Evolutionary conservation across 176 grass and related monocot genomes (phyloP).

Genomic region (Alopecurus myosuroides): DNA sequence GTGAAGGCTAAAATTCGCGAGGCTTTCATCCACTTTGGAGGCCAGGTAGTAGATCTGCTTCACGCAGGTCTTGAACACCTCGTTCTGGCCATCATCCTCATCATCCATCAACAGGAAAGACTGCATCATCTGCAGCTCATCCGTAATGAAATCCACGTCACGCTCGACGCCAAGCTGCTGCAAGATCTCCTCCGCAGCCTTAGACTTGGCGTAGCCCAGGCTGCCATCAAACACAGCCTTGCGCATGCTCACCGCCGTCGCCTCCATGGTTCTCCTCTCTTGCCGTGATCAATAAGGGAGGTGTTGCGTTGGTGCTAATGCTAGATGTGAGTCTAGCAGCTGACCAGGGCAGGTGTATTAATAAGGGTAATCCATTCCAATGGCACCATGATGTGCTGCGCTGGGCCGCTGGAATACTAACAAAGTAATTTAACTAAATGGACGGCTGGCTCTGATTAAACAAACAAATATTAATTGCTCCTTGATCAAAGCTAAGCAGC

Average conservation of each 20-base stretch:
- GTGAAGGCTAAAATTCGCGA: background rate
- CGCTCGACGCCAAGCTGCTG: constrained; percentile 17
- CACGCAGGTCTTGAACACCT: background rate
- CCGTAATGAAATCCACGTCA: constrained; percentile 13
- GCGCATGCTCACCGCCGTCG: background rate
- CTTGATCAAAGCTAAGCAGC: background rate
- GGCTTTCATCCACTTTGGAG: constrained; percentile 16
- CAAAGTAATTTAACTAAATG: background rate
- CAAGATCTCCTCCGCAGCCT: background rate
- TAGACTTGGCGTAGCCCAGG: background rate
- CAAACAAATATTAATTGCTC: background rate
- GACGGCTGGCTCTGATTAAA: background rate
- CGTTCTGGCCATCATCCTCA: background rate
- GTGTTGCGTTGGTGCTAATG: background rate
- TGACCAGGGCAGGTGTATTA: background rate
- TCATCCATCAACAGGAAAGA: background rate
- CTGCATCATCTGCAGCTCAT: constrained; percentile 39
- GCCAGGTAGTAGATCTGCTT: background rate
- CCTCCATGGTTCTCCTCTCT: constrained; percentile 17
- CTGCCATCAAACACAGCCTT: constrained; percentile 11
- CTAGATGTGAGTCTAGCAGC: background rate
- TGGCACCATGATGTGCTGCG: no score
- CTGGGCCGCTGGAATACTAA: background rate
- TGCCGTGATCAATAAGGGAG: background rate
- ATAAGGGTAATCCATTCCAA: background rate